Base-by-base conservation (phyloP, 805 yeast species). In the Sugiyamaella valdiviana region DNA sequence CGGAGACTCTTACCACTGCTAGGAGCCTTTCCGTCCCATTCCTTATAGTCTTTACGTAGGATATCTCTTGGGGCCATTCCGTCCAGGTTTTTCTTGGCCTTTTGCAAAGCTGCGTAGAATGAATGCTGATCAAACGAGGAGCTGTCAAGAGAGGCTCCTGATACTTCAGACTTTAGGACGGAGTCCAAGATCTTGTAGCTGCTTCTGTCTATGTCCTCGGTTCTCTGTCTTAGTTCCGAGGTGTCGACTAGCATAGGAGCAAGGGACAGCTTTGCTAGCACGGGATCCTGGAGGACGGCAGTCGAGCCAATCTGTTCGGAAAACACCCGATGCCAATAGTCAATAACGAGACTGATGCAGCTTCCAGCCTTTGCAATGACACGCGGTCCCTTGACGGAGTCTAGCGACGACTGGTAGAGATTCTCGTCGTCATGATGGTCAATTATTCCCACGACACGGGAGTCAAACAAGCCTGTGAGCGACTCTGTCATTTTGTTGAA, bases 361-460 rank as follows among this genome's bases (percentile, higher is more conserved):
- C 96, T 85, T 0, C 97, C 98, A 42, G 78, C 68, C 2, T 72
- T 66, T 39, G 68, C 64, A 40, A 90, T 71, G 2, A 83, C 66
- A 46, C 93, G 66, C 0, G 96, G 96, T 0, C 62, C 58, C 15
- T 50, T 45, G 16, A 39, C 44, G 14, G 26, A 36, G 2, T 53
- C 52, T 9, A 59, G 45, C 0, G 80, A 80, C 39, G 77, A 69
- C 15, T 55, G 35, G 54, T 71, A 78, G 6, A 66, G 63, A 0
- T 68, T 68, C 53, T 82, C 84, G 58, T 90, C 96, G 15, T 74
- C 83, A 62, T 91, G 99, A 62, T 91, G 99, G 62, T 91, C 99
- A 21, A 93, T 77, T 5, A 93, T 78, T 0, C 81, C 82, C 1
- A 65, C 64, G 0, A 84, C 79, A 62, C 52, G 21, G 61, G 48